Base-by-base conservation (phyloP, 495 filamentous ascomycete genomes). In the Penicillium nucicola region DNA sequence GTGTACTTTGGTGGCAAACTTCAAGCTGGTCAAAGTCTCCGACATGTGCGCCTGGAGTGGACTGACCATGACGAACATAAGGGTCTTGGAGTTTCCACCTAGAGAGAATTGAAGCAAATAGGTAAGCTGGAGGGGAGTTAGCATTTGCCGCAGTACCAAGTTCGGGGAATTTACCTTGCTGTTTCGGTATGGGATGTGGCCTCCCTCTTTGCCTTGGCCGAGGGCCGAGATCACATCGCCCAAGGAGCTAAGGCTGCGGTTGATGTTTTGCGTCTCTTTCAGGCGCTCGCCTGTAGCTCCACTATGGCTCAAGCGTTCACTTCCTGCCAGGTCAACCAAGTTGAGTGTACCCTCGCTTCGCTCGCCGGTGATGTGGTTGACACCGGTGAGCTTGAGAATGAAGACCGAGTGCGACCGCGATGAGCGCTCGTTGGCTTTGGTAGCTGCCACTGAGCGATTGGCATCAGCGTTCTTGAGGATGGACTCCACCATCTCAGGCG, bases 11-110 rank as follows among this genome's bases (percentile, higher is more conserved):
- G 89, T 93, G 13, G 95, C 93, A 73, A 99, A 99, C 63, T 95
- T 87, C 64, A 99, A 78, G 70, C 90, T 95, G 22, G 92, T 95
- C 68, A 97, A 80, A 12, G 91, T 97, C 77, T 99, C 95, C 45
- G 82, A 84, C 45, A 97, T 74, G 74, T 97, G 95, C 3, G 86
- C 89, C 76, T 95, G 86, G 43, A 97, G 71, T 23, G 93, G 93
- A 64, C 87, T 92, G 54, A 95, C 86, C 90, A 97, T 97, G 67
- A 97, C 90, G 58, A 99, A 96, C 93, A 97, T 99, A 52, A 99
- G 87, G 4, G 95, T 97, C 72, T 96, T 95, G 48, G 87, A 90
- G 63, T 96, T 96, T 30, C 95, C 95, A 13, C 93, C 91, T 0
- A 99, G 80, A 2, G 90, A 96, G 53, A 91, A 95, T 82, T 97